Base-by-base conservation (phyloP, 164 flowering plant genomes). In the Magnolia officinalis region DNA sequence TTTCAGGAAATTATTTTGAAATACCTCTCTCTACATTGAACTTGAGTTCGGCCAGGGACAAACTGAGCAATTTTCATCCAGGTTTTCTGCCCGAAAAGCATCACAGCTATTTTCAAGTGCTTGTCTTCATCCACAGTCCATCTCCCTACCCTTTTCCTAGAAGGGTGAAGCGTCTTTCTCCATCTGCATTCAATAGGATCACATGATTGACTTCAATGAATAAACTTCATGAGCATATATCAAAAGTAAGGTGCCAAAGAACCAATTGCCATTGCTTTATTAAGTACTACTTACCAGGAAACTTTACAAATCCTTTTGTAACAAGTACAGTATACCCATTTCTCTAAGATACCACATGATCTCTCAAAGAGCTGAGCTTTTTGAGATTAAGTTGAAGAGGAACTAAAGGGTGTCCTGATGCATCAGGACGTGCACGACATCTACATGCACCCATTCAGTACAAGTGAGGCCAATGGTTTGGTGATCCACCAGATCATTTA, bases 21-120 rank as follows among this genome's bases (percentile, higher is more conserved):
- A 67, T 88, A 95, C 99, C 99, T 96, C 82, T 94, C 99, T 84
- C 99, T 86, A 79, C 99, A 96, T 71, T 92, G 97, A 49, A 79
- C 91, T 81, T 89, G 94, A 55, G 91, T 90, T 63, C 99, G 86
- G 50, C 99, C 98, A 31, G 90, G 96, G 64, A 96, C 90, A 84
- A 84, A 90, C 66, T 87, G 74, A 78, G 97, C 92, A 75, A 91
- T 89, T 82, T 87, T 91, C 11, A 76, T 81, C 99, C 98, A 96
- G 75, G 82, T 81, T 85, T 88, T 91, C n/a, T 88, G 80, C 26
- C 98, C 97, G 81, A 92, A 87, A 69, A 94, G 86, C 83, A 78
- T 84, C 67, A 90, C 92, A 77, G 98, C 90, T 26, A 92, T 89
- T 85, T 82, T 94, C 85, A 96, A 77, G 77, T 84, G 90, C 78